Evolutionary conservation across 1,139 yeast genomes (phyloP), one percentile per base, ranked within the genome.

Genomic region (Diutina ranongensis): DNA sequence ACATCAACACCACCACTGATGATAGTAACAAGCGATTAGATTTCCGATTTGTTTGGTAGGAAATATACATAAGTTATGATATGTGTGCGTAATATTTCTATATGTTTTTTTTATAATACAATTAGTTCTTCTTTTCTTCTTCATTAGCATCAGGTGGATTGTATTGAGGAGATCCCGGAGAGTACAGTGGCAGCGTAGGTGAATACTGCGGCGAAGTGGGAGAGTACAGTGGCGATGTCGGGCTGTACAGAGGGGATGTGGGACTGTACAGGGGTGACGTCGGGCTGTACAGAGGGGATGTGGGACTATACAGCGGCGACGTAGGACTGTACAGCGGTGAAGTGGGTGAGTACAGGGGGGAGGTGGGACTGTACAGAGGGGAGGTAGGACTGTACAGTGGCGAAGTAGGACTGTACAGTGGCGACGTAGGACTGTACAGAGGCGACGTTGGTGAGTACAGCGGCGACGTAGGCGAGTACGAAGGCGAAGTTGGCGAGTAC

Each of bases 11-110:
- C 13, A 70, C 78, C 5, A 62, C 55, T 0, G 80, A 78, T 52
- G 60, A 58, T 40, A 85, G 85, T 13, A 76, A 74, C 51, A 68
- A 70, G 55, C 60, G 84, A 35, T 60, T 80, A 40, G 82, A 80
- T 55, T 80, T 78, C 49, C 57, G 59, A 44, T 68, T 67, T 50
- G 57, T 49, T 25, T 50, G 49, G 22, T 53, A 44, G 10, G 9
- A 25, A 25, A 25, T 25, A 7, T 10, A 25, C 9, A 25, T 25
- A 25, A 10, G 28, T 7, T 7, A 7, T 25, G 9, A 25, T 25
- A 25, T 25, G 9, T 25, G 28, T 25, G 28, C 28, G 28, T 25
- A 25, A 25, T 31, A 31, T 31, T 12, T 31, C 34, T 31, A 31
- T 31, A 31, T 31, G 15, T 31, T 31, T 31, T 34, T 34, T 38